These are phyloP conservation scores for Pseudopyrenochaeta lycopersici DNA, from an alignment of 2,329 filamentous ascomycete species.

Conservation along the genomic window DNA sequence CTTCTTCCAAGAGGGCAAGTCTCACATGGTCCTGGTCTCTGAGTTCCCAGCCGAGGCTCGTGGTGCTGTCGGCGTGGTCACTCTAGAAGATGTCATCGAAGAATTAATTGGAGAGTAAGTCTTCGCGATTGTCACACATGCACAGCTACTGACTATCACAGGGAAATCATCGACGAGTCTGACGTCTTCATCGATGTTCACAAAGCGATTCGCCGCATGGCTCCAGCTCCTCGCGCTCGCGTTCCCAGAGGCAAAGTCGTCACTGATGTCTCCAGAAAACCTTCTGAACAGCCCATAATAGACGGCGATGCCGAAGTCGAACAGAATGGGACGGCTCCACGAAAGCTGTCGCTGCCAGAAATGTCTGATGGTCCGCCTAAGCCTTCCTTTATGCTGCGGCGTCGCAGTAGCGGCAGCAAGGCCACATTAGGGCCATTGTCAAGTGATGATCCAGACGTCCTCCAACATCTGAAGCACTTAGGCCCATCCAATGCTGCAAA, in stretches of 20 bases:
- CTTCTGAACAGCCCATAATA: constrained; percentile 32
- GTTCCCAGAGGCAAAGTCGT: constrained; percentile 67
- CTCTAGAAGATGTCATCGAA: constrained; percentile 96
- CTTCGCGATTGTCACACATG: background rate
- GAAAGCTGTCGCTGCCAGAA: constrained; percentile 45
- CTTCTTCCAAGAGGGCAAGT: constrained; percentile 99
- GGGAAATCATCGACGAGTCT: constrained; percentile 98
- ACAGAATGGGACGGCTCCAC: constrained; percentile 19
- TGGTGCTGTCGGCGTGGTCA: constrained; percentile 92
- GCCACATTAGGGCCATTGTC: constrained; percentile 53
- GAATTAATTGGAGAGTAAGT: constrained; percentile 96
- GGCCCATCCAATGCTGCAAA: constrained; percentile 71
- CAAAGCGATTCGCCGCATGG: constrained; percentile 91
- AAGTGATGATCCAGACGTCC: constrained; percentile 63
- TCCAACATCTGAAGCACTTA: constrained; percentile 69
- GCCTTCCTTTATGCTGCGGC: constrained; percentile 55
- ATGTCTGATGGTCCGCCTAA: constrained; percentile 37
- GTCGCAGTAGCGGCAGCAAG: constrained; percentile 54
- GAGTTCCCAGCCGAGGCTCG: constrained; percentile 89
- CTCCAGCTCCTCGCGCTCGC: constrained; percentile 81
- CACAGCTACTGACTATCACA: constrained; percentile 47
- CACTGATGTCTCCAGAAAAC: constrained; percentile 48
- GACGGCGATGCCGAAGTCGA: constrained; percentile 28
- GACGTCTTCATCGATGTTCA: constrained; percentile 98
- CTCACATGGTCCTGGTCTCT: constrained; percentile 97